These are phyloP conservation scores for Cryptosporidium tyzzeri DNA, from an alignment of 169 alveolate species.

Conservation along the genomic window DNA sequence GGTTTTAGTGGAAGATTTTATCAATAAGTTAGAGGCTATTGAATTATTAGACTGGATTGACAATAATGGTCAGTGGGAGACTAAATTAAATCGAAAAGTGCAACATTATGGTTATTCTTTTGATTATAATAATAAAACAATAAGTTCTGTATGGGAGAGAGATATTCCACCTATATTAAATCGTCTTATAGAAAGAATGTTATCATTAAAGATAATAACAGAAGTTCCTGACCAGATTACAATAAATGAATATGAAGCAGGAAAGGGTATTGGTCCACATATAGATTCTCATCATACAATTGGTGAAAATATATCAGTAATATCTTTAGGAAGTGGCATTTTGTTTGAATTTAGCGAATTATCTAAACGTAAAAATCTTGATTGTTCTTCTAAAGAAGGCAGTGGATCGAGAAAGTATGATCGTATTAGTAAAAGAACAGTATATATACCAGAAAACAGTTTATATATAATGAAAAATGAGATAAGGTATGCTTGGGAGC, in stretches of 20 bases:
- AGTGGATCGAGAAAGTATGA: not conserved
- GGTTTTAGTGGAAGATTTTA: not conserved
- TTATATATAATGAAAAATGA: conserved; percentile 39
- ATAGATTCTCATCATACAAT: conserved; percentile 70
- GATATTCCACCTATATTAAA: conserved; percentile 35
- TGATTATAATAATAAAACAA: conserved; percentile 49
- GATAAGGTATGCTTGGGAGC: conserved; percentile 49
- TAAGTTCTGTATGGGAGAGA: conserved; percentile 35
- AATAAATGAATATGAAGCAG: conserved; percentile 50
- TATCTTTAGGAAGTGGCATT: conserved; percentile 63
- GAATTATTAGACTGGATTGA: conserved; percentile 55
- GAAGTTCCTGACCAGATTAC: conserved; percentile 57
- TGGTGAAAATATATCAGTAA: conserved; percentile 28
- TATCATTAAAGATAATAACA: not conserved
- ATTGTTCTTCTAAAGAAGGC: not conserved
- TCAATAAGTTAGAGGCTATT: not conserved
- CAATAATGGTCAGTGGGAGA: conserved; percentile 31
- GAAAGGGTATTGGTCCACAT: conserved; percentile 65
- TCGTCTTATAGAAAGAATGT: not conserved
- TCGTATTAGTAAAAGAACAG: not conserved
- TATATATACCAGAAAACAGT: conserved; percentile 57
- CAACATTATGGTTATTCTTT: conserved; percentile 65
- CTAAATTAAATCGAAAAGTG: conserved; percentile 25
- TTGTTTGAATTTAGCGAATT: conserved; percentile 32
- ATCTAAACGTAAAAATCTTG: not conserved